phyloP scores from a whole-genome alignment of 352 stramenopile genomes.

The Globisporangium takayamanum region DNA sequence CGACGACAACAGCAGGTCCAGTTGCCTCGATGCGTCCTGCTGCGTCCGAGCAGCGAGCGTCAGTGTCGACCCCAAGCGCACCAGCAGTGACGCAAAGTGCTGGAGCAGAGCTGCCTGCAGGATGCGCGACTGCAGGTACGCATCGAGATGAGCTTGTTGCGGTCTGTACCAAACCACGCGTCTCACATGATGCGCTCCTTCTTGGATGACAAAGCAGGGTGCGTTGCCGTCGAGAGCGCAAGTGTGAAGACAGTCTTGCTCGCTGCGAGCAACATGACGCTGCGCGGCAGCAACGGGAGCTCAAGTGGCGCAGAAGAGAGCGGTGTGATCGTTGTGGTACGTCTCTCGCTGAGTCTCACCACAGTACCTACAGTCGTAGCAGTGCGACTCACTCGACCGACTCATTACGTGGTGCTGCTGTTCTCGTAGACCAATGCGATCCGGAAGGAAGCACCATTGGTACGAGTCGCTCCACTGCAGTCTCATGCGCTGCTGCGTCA shows the following conservation, averaged over 20 bases:
- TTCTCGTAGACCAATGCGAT: background rate
- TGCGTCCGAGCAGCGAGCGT: no score
- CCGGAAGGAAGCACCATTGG: background rate
- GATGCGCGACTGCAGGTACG: background rate
- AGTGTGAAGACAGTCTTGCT: conserved; percentile 8
- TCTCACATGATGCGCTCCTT: background rate
- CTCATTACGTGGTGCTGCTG: background rate
- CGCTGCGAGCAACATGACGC: background rate
- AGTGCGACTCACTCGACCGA: background rate
- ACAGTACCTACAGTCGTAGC: background rate
- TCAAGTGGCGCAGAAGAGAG: conserved; percentile 7
- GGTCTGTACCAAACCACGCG: background rate
- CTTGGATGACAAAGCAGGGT: background rate
- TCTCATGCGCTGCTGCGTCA: background rate
- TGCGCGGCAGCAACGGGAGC: conserved; percentile 9
- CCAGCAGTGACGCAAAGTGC: background rate
- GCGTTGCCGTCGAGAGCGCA: conserved; percentile 9
- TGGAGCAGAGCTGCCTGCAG: background rate
- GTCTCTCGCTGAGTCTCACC: background rate
- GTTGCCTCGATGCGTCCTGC: no score
- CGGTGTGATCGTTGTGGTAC: conserved; percentile 11
- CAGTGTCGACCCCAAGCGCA: no score
- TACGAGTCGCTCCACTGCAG: background rate
- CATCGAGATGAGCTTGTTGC: background rate
- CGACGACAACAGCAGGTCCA: no score